Evolutionary conservation across 106 monocot species (phyloP), one percentile per base, ranked within the genome.

Genomic region (Narthecium ossifragum): DNA sequence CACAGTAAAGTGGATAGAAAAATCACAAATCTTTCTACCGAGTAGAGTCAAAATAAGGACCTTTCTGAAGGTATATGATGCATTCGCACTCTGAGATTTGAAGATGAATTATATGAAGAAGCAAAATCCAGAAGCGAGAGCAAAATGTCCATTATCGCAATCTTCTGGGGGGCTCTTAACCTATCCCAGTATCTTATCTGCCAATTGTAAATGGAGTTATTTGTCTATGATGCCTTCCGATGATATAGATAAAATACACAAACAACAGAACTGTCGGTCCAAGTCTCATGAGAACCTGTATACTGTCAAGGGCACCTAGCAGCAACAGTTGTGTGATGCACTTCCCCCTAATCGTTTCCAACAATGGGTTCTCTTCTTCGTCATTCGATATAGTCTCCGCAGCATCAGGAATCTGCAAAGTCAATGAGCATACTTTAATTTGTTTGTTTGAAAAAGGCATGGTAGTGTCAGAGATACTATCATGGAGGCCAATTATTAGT

Each of bases 251-350:
- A n/a, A n/a, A n/a, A n/a, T n/a, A n/a, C n/a, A n/a, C n/a, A n/a
- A n/a, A n/a, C n/a, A n/a, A n/a, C n/a, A n/a, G n/a, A n/a, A n/a
- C n/a, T n/a, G n/a, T n/a, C n/a, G n/a, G n/a, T n/a, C n/a, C n/a
- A n/a, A n/a, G n/a, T n/a, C n/a, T n/a, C n/a, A n/a, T n/a, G n/a
- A n/a, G n/a, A 66, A 98, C 90, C 86, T 98, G 96, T 67, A 98
- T 98, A 34, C 72, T 81, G 48, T 98, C 75, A 46, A 98, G 81
- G 22, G 78, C 86, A 60, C 87, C 87, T 29, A 98, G 55, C 36
- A 98, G 65, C 47, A 86, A 70, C 33, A 98, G 64, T 51, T 98
- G 96, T 54, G 96, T 91, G 37, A 98, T 81, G 62, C 96, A 90
- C 75, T 91, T 98, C 8, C 84, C 83, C 61, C 90, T 84, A 37